A percentile compares a stretch with the other conserved stretches of the same genome.
Conservation (phyloP, 179 eudicot genomes). For the Silene noctiflora region DNA sequence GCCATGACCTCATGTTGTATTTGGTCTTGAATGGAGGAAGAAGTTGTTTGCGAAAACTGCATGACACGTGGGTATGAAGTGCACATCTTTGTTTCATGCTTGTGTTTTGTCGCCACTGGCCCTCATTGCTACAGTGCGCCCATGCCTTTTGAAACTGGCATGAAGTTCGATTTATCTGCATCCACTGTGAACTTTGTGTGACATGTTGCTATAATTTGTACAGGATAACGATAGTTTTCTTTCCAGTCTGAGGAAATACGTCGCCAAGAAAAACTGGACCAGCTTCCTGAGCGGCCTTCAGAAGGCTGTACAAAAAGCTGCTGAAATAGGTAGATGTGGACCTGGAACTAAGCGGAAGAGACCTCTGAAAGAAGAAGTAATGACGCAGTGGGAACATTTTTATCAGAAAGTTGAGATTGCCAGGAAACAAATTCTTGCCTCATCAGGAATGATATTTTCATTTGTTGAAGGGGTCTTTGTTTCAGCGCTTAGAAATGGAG, state of each 20-base stretch:
- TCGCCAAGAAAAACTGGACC: slow-evolving; percentile 60
- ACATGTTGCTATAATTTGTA: slow-evolving; percentile 17
- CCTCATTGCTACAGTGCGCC: too few relatives aligned
- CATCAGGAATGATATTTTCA: slow-evolving; percentile 89
- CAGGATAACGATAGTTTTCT: slow-evolving; percentile 61
- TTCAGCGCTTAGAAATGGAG: slow-evolving; percentile 82
- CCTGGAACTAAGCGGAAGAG: slow-evolving; percentile 72
- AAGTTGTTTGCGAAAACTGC: too few relatives aligned
- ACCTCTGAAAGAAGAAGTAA: slow-evolving; percentile 43
- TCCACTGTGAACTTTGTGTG: slow-evolving; percentile 13
- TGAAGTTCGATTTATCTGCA: background rate
- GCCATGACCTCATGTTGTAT: too few relatives aligned
- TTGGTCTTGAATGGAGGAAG: too few relatives aligned
- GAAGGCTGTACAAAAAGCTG: slow-evolving; percentile 41
- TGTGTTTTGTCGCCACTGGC: too few relatives aligned
- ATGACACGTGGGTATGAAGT: too few relatives aligned
- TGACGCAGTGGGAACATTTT: slow-evolving; percentile 54
- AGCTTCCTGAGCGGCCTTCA: slow-evolving; percentile 48
- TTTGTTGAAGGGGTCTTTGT: slow-evolving; percentile 97
- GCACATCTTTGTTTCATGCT: too few relatives aligned
- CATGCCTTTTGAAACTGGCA: too few relatives aligned
- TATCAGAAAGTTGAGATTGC: slow-evolving; percentile 63
- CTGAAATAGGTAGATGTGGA: slow-evolving; percentile 36
- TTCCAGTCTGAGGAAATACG: slow-evolving; percentile 36
- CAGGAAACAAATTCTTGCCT: slow-evolving; percentile 48